phyloP scores from a whole-genome alignment of 2,329 filamentous ascomycete genomes.

The Stachybotrys chlorohalonatus region DNA sequence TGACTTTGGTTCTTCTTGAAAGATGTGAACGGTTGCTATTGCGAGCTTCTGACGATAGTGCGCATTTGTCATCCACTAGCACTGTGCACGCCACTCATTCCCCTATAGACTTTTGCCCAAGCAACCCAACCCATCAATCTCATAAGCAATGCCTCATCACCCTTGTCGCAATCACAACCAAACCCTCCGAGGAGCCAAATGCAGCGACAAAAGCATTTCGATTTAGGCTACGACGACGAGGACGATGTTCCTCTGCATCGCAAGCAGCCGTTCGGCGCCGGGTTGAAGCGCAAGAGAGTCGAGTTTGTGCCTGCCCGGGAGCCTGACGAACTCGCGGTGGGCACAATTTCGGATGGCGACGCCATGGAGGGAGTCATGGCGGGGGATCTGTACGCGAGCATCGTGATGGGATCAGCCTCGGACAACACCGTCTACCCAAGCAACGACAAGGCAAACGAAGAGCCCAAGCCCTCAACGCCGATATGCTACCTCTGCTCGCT shows the following conservation, averaged over 20 bases:
- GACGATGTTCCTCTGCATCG: conserved; percentile 44
- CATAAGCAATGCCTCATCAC: too few relatives aligned
- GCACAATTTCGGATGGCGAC: conserved; percentile 13
- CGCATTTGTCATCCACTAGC: too few relatives aligned
- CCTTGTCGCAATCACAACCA: too few relatives aligned
- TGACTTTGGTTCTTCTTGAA: too few relatives aligned
- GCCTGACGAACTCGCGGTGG: conserved; percentile 14
- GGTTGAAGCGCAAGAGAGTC: conserved; percentile 43
- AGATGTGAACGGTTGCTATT: too few relatives aligned
- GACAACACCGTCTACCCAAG: neutral
- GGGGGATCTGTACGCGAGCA: conserved; percentile 55
- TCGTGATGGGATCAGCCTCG: conserved; percentile 47
- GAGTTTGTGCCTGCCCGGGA: conserved; percentile 48
- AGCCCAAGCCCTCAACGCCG: conserved; percentile 3
- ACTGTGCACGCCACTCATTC: too few relatives aligned
- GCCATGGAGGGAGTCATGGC: conserved; percentile 20
- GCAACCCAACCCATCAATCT: too few relatives aligned
- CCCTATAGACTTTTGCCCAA: too few relatives aligned
- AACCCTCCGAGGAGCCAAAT: conserved; percentile 6
- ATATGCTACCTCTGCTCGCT: conserved; percentile 27
- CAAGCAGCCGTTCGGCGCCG: conserved; percentile 45
- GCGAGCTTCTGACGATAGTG: too few relatives aligned
- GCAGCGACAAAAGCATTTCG: conserved; percentile 16
- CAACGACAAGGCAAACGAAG: neutral
- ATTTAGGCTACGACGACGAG: conserved; percentile 20